Conservation (phyloP, 2,329 filamentous ascomycete genomes). For the Massarina eburnea region DNA sequence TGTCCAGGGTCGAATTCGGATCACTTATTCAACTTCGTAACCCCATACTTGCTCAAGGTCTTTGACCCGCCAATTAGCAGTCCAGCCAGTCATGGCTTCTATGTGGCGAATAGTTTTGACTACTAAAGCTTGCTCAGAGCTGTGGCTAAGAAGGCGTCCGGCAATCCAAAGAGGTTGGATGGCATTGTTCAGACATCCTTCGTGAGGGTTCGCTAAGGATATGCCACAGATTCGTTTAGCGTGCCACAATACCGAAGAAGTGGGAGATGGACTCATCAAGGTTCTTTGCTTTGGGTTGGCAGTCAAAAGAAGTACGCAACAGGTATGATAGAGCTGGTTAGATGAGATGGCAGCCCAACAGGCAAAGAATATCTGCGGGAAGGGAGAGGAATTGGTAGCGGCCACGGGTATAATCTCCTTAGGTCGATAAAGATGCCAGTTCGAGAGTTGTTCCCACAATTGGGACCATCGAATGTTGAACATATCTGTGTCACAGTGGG, state of each 20-base stretch:
- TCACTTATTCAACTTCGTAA: conserved; percentile 18
- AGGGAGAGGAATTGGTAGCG: conserved; percentile 48
- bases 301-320: conserved; percentile 55
- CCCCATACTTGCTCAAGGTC: conserved; percentile 50
- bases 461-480: conserved; percentile 51
- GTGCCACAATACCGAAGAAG: conserved; percentile 55
- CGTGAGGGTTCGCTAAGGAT: conserved; percentile 57
- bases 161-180: conserved; percentile 62
- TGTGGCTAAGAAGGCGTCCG: conserved; percentile 57
- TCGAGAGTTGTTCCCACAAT: conserved; percentile 55
- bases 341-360: conserved; percentile 60
- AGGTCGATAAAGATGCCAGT: conserved; percentile 53
- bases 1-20: conserved; percentile 1
- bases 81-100: conserved; percentile 57
- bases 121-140: conserved; percentile 44
- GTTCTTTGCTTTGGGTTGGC: conserved; percentile 42
- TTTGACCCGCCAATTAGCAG: conserved; percentile 54
- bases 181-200: conserved; percentile 59
- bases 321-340: conserved; percentile 60
- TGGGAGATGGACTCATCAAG: conserved; percentile 32
- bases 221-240: conserved; percentile 59
- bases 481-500: conserved; percentile 45
- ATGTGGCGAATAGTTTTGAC: conserved; percentile 53
- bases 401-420: conserved; percentile 51
- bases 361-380: conserved; percentile 56